Percentiles rank a stretch among this genome's conserved stretches.
Conservation (phyloP, 805 yeast species). For the Clavispora phyllophila region DNA sequence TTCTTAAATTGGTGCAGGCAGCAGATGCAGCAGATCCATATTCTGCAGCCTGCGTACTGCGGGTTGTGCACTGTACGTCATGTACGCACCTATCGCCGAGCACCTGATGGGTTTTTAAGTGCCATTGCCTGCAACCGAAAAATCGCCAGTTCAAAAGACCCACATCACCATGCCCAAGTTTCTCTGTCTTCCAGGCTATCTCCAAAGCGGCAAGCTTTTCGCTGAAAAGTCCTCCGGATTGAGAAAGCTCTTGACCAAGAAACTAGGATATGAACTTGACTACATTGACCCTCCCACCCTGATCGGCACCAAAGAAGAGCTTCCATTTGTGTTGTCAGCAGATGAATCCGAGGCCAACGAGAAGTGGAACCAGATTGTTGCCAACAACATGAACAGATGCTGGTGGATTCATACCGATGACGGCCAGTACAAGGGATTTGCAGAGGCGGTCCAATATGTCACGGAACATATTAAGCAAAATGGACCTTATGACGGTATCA, state of each 20-base stretch:
- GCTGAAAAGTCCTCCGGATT: conserved; percentile 32
- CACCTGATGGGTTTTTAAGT: not conserved
- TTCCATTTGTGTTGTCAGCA: conserved; percentile 25
- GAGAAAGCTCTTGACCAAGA: conserved; percentile 24
- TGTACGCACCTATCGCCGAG: not conserved
- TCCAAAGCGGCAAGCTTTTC: conserved; percentile 30
- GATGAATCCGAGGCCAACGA: conserved; percentile 22
- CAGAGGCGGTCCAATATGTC: conserved; percentile 22
- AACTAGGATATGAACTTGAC: conserved; percentile 22
- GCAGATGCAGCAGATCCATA: not conserved
- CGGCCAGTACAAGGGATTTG: conserved; percentile 23
- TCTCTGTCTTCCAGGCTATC: conserved; percentile 34
- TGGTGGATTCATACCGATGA: conserved; percentile 30
- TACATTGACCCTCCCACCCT: conserved; percentile 31
- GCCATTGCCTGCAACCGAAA: not conserved
- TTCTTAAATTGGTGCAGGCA: too few species aligned
- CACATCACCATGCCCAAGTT: conserved; percentile 19
- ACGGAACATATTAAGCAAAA: conserved; percentile 23
- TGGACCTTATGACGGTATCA: conserved; percentile 40
- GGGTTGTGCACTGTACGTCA: not conserved
- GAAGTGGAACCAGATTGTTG: conserved; percentile 29
- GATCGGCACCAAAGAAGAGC: conserved; percentile 19
- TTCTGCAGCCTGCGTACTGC: not conserved
- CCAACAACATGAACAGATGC: conserved; percentile 25
- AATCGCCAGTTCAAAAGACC: not conserved